phyloP scores from a whole-genome alignment of 768 basidiomycete species.

The Phlebiopsis flavidoalba region DNA sequence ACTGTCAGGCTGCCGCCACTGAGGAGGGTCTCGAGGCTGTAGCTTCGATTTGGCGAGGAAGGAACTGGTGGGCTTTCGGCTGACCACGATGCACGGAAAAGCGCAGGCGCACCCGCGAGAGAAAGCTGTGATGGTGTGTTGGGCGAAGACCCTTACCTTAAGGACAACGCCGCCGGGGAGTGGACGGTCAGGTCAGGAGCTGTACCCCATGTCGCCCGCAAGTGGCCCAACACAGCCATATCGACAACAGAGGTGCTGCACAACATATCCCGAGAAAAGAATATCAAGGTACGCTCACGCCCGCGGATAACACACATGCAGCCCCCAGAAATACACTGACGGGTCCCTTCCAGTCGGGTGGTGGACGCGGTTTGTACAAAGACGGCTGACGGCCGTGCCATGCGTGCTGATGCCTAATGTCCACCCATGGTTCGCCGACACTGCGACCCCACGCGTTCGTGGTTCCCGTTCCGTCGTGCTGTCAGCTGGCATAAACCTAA shows the following conservation, averaged over 20 bases:
- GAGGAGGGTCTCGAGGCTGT: background rate
- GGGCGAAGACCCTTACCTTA: background rate
- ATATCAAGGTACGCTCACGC: background rate
- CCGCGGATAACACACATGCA: background rate
- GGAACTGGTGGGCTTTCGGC: too few species aligned
- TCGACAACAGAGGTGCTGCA: too few species aligned
- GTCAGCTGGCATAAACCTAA: background rate
- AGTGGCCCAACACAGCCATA: too few species aligned
- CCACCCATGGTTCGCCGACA: background rate
- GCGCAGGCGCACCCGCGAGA: background rate
- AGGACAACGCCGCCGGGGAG: background rate
- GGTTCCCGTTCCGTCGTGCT: background rate
- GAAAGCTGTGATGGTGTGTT: background rate
- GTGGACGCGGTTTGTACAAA: background rate
- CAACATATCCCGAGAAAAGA: background rate
- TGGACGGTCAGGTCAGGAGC: too few species aligned
- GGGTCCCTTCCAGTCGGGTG: too few species aligned
- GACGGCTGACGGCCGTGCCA: too few species aligned
- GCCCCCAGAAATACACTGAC: too few species aligned
- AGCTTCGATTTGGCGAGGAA: background rate
- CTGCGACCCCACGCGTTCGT: background rate
- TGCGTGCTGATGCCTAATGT: too few species aligned
- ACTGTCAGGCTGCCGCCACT: background rate
- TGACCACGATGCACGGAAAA: background rate
- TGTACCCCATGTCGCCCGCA: background rate